phyloP scores from a whole-genome alignment of 805 yeast genomes.

The Teunomyces atbi region DNA sequence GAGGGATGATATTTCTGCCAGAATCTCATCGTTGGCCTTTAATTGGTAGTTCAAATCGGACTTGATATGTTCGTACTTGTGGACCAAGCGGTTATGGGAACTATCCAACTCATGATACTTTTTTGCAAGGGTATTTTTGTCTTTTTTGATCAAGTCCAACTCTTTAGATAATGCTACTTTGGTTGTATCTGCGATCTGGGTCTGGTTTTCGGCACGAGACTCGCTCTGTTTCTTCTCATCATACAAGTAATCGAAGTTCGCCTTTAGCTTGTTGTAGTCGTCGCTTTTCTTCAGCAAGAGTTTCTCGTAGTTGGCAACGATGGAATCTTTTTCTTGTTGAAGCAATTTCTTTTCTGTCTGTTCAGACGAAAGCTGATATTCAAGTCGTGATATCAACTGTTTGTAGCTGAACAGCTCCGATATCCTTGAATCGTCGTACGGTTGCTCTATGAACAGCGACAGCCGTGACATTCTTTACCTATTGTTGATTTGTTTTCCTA shows the following conservation, averaged over 20 bases:
- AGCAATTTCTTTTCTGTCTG: slow-evolving; percentile 35
- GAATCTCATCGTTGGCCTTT: slow-evolving; percentile 36
- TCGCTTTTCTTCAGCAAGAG: slow-evolving; percentile 31
- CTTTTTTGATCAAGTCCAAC: slow-evolving; percentile 18
- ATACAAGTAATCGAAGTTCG: slow-evolving; percentile 35
- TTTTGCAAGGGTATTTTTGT: slow-evolving; percentile 12
- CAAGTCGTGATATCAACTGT: slow-evolving; percentile 25
- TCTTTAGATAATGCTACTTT: slow-evolving; percentile 11
- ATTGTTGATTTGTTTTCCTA: no score
- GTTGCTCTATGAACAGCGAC: slow-evolving; percentile 30
- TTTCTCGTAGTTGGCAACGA: slow-evolving; percentile 23
- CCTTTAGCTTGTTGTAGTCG: slow-evolving; percentile 30
- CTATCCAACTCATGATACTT: slow-evolving; percentile 17
- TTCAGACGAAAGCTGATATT: slow-evolving; percentile 30
- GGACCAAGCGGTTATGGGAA: slow-evolving; percentile 21
- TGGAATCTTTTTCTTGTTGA: slow-evolving; percentile 25
- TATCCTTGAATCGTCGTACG: slow-evolving; percentile 15
- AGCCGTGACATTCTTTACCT: slow-evolving; percentile 5
- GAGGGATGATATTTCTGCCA: slow-evolving; percentile 31
- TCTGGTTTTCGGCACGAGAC: slow-evolving; percentile 30
- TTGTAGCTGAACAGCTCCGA: slow-evolving; percentile 9
- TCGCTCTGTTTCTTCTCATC: slow-evolving; percentile 32
- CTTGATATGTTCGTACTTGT: slow-evolving; percentile 32
- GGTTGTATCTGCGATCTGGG: slow-evolving; percentile 20
- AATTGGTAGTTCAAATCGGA: slow-evolving; percentile 34